Conservation (phyloP, 148 eudicot species). For the Chenopodium formosanum region DNA sequence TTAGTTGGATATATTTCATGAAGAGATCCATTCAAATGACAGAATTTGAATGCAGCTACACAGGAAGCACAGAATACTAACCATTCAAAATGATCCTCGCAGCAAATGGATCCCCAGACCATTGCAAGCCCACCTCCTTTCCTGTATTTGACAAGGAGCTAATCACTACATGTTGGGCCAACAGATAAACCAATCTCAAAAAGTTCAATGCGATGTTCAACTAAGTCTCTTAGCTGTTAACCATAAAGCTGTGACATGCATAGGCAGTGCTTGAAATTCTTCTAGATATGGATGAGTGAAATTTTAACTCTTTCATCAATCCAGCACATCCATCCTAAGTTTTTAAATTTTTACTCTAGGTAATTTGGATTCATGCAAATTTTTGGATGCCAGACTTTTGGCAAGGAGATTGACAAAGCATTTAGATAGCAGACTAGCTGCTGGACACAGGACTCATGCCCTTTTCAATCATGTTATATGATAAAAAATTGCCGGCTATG, state of each 20-base stretch:
- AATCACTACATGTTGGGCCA: slow-evolving; percentile 5
- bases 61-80: slow-evolving; percentile 20
- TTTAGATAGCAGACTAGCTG: slow-evolving; percentile 4
- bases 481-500: neutral
- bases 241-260: neutral
- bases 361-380: neutral
- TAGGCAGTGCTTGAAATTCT: neutral
- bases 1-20: neutral
- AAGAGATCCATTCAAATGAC: neutral
- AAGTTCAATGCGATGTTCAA: neutral
- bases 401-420: neutral
- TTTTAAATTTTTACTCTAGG: neutral
- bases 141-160: slow-evolving; percentile 39
- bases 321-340: neutral
- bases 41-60: neutral
- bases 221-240: neutral
- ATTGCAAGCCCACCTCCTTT: slow-evolving; percentile 68
- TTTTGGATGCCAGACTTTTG: neutral
- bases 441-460: neutral
- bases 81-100: slow-evolving; percentile 95
- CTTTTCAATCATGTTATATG: neutral
- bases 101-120: slow-evolving; percentile 71
- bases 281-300: neutral
- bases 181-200: neutral
- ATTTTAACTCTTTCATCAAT: too few relatives aligned